Conservation (phyloP, 208 protist species). For the Porcisia hertigi region DNA sequence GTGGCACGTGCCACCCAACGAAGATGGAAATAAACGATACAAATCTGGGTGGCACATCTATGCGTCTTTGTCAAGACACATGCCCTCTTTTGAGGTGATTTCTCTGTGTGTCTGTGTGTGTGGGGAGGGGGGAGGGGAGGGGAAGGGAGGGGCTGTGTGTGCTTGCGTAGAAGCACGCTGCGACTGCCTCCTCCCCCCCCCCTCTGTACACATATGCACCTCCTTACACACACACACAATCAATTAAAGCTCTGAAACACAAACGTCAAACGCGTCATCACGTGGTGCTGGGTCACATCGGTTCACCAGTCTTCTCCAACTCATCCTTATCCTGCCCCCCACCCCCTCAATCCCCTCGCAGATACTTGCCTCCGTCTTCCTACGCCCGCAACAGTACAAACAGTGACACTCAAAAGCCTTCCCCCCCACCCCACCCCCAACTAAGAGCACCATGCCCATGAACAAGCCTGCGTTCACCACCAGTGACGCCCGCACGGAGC, state of each 20-base stretch:
- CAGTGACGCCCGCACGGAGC: slow-evolving; percentile 53
- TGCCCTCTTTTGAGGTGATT: not conserved
- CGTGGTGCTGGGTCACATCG: not conserved
- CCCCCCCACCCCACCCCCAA: not conserved
- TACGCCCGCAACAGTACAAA: not conserved
- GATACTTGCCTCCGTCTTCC: not conserved
- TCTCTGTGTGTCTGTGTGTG: not conserved
- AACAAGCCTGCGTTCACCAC: slow-evolving; percentile 68
- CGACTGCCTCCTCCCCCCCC: not conserved
- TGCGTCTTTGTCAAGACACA: not conserved
- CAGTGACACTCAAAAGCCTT: not conserved
- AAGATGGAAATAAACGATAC: not conserved
- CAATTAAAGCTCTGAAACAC: not conserved
- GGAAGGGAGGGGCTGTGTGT: not conserved
- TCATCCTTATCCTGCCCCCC: not conserved
- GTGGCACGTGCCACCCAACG: not conserved
- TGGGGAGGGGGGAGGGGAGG: not conserved
- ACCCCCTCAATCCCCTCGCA: not conserved
- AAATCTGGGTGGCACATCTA: no score
- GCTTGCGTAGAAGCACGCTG: no score
- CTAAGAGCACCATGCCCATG: slow-evolving; percentile 45
- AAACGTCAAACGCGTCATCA: not conserved
- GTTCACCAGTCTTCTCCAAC: not conserved
- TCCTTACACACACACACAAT: not conserved
- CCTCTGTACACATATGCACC: not conserved